Conservation (phyloP, 2,329 filamentous ascomycete species). For the Talaromyces atroroseus region DNA sequence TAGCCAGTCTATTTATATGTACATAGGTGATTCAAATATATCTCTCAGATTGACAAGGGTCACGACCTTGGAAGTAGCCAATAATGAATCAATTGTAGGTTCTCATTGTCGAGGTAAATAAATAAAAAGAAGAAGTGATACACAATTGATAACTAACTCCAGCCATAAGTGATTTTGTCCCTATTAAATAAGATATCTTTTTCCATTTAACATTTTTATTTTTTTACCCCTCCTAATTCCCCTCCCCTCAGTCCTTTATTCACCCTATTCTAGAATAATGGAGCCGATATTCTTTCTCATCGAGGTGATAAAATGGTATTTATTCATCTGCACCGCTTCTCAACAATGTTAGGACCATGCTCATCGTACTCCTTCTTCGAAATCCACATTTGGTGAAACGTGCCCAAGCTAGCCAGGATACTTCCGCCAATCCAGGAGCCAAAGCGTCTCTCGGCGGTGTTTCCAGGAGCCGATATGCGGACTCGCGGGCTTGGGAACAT, state of each 20-base stretch:
- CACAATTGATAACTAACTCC: conserved; percentile 5
- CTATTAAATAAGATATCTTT: background rate
- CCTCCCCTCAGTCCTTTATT: too few relatives aligned
- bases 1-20: background rate
- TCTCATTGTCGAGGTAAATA: background rate
- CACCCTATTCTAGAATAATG: background rate
- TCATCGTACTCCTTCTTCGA: conserved; percentile 96
- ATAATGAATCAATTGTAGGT: background rate
- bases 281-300: background rate
- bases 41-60: background rate
- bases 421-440: conserved; percentile 95
- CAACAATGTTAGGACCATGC: conserved; percentile 81
- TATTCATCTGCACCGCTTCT: conserved; percentile 85
- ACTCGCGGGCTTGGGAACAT: conserved; percentile 83
- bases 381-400: conserved; percentile 99
- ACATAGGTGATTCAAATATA: background rate
- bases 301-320: background rate
- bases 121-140: background rate
- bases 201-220: background rate
- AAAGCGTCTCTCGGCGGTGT: conserved; percentile 83
- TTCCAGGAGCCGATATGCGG: conserved; percentile 79
- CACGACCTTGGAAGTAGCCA: background rate
- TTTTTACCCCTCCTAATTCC: background rate
- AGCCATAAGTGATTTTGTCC: conserved; percentile 5
- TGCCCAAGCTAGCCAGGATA: conserved; percentile 89